Evolutionary conservation across 1,284 basidiomycete species (phyloP).

Genomic region (Ustilago shanxiensis): DNA sequence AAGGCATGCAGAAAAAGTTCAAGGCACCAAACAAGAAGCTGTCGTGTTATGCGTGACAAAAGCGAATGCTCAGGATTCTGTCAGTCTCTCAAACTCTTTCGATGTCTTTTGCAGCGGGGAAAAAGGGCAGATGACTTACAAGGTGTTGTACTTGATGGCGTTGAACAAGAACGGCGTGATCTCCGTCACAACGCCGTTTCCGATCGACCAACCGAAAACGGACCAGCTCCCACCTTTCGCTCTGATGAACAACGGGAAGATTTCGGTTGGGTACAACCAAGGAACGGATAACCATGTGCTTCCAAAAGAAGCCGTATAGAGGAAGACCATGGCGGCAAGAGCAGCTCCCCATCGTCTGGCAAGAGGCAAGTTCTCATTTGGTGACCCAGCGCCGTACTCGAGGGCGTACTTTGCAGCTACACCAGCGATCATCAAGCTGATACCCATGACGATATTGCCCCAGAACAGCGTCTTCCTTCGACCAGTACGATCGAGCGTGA

Average conservation of each 20-base stretch:
- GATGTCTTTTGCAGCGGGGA: too few relatives aligned
- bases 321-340: constrained; percentile 38
- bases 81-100: neutral
- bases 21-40: constrained; percentile 33
- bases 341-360: constrained; percentile 38
- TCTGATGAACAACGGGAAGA: constrained; percentile 36
- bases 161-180: constrained; percentile 42
- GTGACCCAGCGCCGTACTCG: constrained; percentile 28
- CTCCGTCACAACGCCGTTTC: constrained; percentile 39
- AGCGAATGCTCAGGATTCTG: neutral
- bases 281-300: constrained; percentile 19
- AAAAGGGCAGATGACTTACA: constrained; percentile 18
- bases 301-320: constrained; percentile 35
- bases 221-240: constrained; percentile 34
- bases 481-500: constrained; percentile 24
- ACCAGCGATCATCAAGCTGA: constrained; percentile 28
- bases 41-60: neutral
- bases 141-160: constrained; percentile 39
- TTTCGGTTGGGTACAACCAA: constrained; percentile 39
- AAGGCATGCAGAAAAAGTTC: constrained; percentile 43
- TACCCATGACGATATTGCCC: constrained; percentile 35
- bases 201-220: constrained; percentile 34
- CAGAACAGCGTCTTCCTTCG: constrained; percentile 25
- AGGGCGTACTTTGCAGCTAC: constrained; percentile 36
- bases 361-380: constrained; percentile 12